Evolutionary conservation across 208 protist species (phyloP), one percentile per base, ranked within the genome.

Genomic region (Herpetomonas samuelpessoai): DNA sequence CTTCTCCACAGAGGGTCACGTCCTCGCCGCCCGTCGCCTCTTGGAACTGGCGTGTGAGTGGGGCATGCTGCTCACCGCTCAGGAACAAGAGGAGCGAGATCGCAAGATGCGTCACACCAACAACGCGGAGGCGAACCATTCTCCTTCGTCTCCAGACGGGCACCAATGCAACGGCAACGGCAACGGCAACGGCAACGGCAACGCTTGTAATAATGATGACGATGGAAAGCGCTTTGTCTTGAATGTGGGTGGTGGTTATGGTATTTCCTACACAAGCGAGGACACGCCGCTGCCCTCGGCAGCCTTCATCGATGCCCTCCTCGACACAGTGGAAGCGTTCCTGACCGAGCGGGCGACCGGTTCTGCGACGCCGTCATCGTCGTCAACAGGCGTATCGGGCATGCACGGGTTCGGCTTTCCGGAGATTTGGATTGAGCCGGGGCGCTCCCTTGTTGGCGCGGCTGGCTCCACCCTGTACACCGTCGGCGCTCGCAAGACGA

Each of bases 381-480:
- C n/a, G n/a, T n/a, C n/a, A n/a, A n/a, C n/a, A n/a, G n/a, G n/a
- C n/a, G n/a, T n/a, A n/a, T 41, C 35, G 14, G 35, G 35, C 35
- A 41, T 14, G 35, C 35, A 41, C 35, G 35, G 35, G 9, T 41
- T 41, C 35, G 6, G 35, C 35, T 41, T 41, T 41, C 35, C 35
- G 9, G 35, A 41, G 9, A 41, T 53, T 30, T 62, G 46, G 57
- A 62, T 62, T 18, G 57, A 62, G 16, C 44, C 57, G 4, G 57
- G 57, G 2, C 57, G 57, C n/a, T 62, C 46, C 9, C 21, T 62
- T 16, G 46, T 62, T n/a, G 51, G 57, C 14, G 57, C 48, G 18
- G 57, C 57, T 3, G 57, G 57, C 57, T 53, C 57, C 21, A 53
- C 44, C 29, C 57, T 62, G 0, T 62, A 62, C 57, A 62, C 46